Percentiles rank a stretch among this genome's conserved stretches.
These are phyloP conservation scores for Flaveria brownii DNA, from an alignment of 129 eudicot species.

Conservation along the genomic window DNA sequence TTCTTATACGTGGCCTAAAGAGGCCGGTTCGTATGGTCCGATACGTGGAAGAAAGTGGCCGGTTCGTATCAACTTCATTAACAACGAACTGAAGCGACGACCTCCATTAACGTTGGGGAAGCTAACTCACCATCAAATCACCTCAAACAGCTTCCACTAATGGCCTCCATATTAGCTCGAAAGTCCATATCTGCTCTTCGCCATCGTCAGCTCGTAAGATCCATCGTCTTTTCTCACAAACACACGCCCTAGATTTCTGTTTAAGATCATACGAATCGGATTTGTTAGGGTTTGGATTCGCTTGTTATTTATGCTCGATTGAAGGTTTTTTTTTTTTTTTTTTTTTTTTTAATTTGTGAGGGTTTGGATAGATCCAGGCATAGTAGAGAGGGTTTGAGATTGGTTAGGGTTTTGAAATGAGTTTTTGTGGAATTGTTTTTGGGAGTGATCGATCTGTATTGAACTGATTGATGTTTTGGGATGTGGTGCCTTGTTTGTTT, in stretches of 20 bases:
- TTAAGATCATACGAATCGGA: conserved; percentile 27
- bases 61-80: neutral
- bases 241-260: neutral
- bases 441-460: neutral
- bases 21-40: neutral
- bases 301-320: neutral
- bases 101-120: conserved; percentile 15
- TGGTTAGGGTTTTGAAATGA: conserved; percentile 24
- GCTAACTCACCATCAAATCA: conserved; percentile 18
- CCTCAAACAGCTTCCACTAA: conserved; percentile 31
- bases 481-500: too few relatives aligned
- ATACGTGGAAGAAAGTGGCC: conserved; percentile 6
- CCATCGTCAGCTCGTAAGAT: conserved; percentile 74
- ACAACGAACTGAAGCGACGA: conserved; percentile 11
- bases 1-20: too few relatives aligned
- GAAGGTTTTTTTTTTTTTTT: neutral
- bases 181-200: conserved; percentile 69
- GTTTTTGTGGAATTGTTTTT: neutral
- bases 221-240: neutral
- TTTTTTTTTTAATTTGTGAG: neutral
- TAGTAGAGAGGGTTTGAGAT: conserved; percentile 10
- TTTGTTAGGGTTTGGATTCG: conserved; percentile 23
- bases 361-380: conserved; percentile 10
- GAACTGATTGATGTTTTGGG: neutral
- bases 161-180: conserved; percentile 87